Conservation (phyloP, 305 asterid species). For the Fraxinus baroniana region DNA sequence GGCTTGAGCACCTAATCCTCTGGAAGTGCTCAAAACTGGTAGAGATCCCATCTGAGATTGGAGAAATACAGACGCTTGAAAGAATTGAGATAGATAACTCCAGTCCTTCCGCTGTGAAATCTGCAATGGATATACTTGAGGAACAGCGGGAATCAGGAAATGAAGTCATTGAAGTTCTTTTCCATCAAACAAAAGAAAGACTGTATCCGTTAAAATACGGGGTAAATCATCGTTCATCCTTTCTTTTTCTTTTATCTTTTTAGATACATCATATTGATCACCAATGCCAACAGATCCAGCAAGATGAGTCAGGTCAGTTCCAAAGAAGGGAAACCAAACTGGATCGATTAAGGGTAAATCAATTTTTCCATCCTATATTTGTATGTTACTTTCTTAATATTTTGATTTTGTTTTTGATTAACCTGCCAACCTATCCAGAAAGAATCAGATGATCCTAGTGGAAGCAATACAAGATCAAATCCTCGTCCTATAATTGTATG, state of each 20-base stretch:
- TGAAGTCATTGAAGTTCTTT: slow-evolving; percentile 14
- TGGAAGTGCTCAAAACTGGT: background rate
- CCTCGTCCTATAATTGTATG: too few species aligned
- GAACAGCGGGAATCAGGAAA: slow-evolving; percentile 29
- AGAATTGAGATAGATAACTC: background rate
- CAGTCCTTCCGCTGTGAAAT: background rate
- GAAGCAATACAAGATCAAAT: background rate
- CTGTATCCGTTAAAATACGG: background rate
- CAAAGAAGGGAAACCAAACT: background rate
- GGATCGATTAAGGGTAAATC: background rate
- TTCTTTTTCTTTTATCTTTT: too few species aligned
- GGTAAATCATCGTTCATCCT: background rate
- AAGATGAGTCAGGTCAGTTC: background rate
- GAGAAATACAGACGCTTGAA: background rate
- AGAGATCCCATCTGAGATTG: background rate
- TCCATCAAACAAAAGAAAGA: background rate
- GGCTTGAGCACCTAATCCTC: background rate
- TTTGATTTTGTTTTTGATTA: too few species aligned
- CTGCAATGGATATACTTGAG: slow-evolving; percentile 19
- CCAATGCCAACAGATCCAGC: too few species aligned
- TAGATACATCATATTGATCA: too few species aligned
- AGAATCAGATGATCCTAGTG: slow-evolving; percentile 21
- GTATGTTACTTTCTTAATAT: too few species aligned
- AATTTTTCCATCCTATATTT: background rate
- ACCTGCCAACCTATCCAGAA: background rate